Evolutionary conservation across 306 rosid species (phyloP), one percentile per base, ranked within the genome.

Genomic region (Vigna mungo): DNA sequence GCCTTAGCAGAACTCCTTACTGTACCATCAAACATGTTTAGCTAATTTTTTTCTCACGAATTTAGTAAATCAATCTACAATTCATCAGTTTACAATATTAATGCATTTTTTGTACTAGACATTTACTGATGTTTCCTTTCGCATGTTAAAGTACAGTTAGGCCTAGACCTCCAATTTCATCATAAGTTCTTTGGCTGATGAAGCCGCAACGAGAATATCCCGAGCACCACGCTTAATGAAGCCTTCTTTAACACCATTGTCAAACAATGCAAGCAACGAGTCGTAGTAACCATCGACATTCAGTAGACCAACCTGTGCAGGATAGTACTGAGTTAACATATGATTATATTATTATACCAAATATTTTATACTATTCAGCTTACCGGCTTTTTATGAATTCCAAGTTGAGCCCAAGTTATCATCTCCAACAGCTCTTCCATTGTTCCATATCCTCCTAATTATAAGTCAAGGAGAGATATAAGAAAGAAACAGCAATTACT

Each of bases 341-440:
- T 16, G 21, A 52, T 71, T 49, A 49, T 51, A 79, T 47, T 44
- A 53, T 39, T 5, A 68, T 53, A 30, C 61, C 9, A 43, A 78
- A 4, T 59, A 56, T 53, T 9, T 32, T 48, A 68, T 48, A 49
- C 79, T 54, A 59, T 65, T 67, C 4, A 71, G 6, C 9, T 71
- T 84, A 93, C 98, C 52, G 96, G 89, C 68, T 91, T 93, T 78
- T 83, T 91, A 77, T 93, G 98, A 85, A 93, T 91, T 72, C 97
- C 98, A 34, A 93, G 96, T 78, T 91, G 98, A 43, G 93, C 89
- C 97, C 96, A 93, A 39, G 98, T 87, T 83, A 93, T 91, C 87
- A 90, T 91, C 89, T 91, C 97, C 86, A 91, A 27, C 76, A 89
- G 86, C 82, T 93, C 98, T 79, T 93, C 97, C 97, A 93, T 87